Evolutionary conservation across 2,329 filamentous ascomycete species (phyloP), one percentile per base, ranked within the genome.

Genomic region (Dactylonectria macrodidyma): DNA sequence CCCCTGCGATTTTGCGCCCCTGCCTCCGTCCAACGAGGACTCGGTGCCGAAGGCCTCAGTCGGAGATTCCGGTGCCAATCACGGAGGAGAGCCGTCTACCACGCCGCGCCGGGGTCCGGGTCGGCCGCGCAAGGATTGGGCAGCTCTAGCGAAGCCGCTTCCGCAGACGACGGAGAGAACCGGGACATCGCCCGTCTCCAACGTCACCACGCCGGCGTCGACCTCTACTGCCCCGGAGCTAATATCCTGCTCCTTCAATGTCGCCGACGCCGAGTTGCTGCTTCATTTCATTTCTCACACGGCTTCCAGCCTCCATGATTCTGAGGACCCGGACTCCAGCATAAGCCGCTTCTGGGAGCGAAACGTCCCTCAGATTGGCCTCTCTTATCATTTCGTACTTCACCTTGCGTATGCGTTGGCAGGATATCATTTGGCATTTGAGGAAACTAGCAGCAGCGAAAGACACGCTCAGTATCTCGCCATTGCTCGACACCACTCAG

Each of bases 81-180:
- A 70, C 7, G 68, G 48, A 65, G 72, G 70, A 51, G 59, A 73
- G 54, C 55, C 66, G 9, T 61, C 66, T 38, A 46, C 66, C 11
- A 50, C 74, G 22, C 75, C 70, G 16, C 75, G 75, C n/a, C 73
- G 77, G 26, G 75, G 76, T 26, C 73, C 75, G 41, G 77, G 77
- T 3, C 74, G 77, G n/a, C 77, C 77, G 8, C 71, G 77, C 9
- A 78, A 77, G 50, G 75, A 78, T 61, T 78, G 76, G 77, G 73
- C 73, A 8, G 67, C 73, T 44, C 65, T 76, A n/a, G 70, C 71
- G 36, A 68, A 68, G 63, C 72, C 68, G 38, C 63, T 69, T 24
- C 68, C 70, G 2, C 69, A 65, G 54, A 48, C 66, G 8, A 47
- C 65, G 55, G 73, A 76, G 69, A 72, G 72, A 60, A 62, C 67